Conservation (phyloP, 2,329 filamentous ascomycete species). For the Xylaria sp. region DNA sequence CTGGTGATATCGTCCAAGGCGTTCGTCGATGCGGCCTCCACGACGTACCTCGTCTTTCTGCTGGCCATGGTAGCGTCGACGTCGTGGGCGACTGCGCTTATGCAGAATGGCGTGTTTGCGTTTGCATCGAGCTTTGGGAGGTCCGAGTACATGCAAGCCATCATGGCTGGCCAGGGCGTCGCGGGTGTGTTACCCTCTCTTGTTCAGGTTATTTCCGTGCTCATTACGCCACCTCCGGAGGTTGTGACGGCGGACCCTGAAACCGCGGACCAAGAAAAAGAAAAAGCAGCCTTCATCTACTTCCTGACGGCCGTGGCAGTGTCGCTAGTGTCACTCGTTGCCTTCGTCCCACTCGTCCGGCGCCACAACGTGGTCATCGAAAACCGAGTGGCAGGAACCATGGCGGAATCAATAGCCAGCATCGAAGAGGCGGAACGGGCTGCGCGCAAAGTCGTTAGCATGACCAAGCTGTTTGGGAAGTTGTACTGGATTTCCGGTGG, state of each 20-base stretch:
- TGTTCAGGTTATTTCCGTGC: conserved; percentile 85
- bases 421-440: conserved; percentile 64
- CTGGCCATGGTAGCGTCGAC: conserved; percentile 84
- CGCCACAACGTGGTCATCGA: conserved; percentile 66
- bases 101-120: conserved; percentile 94
- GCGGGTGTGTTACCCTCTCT: conserved; percentile 87
- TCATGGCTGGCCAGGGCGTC: conserved; percentile 94
- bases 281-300: conserved; percentile 84
- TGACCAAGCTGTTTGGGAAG: conserved; percentile 77
- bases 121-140: conserved; percentile 87
- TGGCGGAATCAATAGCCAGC: conserved; percentile 62
- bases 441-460: conserved; percentile 60
- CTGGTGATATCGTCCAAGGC: conserved; percentile 81
- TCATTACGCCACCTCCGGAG: conserved; percentile 63
- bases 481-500: conserved; percentile 81
- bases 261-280: conserved; percentile 48
- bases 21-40: conserved; percentile 70
- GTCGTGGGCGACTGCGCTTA: conserved; percentile 82
- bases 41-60: conserved; percentile 80
- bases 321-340: conserved; percentile 73
- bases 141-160: conserved; percentile 91
- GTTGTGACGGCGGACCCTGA: conserved; percentile 49
- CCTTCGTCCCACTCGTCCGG: conserved; percentile 78
- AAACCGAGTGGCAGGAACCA: conserved; percentile 58
- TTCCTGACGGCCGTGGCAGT: conserved; percentile 88